These are phyloP conservation scores for Lyophyllum shimeji DNA, from an alignment of 768 basidiomycete species.

Conservation along the genomic window DNA sequence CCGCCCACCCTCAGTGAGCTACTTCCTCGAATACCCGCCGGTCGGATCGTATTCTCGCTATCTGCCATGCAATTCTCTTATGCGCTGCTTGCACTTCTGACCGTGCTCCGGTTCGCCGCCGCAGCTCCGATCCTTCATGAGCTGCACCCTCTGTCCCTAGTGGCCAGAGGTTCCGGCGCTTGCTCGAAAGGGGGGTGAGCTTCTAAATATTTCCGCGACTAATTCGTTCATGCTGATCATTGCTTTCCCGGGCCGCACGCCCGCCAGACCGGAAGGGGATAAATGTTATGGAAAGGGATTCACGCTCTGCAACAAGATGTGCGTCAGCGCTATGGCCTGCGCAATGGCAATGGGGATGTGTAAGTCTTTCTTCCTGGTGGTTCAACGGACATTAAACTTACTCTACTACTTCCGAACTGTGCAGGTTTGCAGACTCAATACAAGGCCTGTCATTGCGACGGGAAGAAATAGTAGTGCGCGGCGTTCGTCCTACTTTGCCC, in stretches of 20 bases:
- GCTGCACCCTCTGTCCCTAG: no score
- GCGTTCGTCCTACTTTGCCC: no score
- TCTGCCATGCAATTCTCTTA: no score
- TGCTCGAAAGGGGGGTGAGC: conserved; percentile 3
- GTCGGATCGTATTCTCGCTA: no score
- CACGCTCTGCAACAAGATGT: conserved; percentile 8
- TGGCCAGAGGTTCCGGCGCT: no score
- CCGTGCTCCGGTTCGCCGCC: no score
- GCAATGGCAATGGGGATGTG: conserved; percentile 9
- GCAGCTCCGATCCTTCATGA: no score
- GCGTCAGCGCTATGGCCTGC: conserved; percentile 3
- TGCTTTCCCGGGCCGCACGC: not conserved
- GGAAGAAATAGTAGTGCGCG: not conserved
- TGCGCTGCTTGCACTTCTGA: no score
- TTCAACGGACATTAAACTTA: not conserved
- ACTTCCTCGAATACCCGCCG: no score
- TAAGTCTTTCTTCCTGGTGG: not conserved
- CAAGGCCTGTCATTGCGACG: conserved; percentile 3
- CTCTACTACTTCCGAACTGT: not conserved
- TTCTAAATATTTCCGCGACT: not conserved
- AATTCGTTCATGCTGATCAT: not conserved
- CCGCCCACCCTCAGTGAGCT: no score
- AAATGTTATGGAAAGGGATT: conserved; percentile 9
- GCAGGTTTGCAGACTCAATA: conserved; percentile 1
- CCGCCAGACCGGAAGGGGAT: conserved; percentile 3